Percentiles rank a stretch among this genome's conserved stretches.
These are phyloP conservation scores for Nemania sp. DNA, from an alignment of 2,329 filamentous ascomycete species.

Conservation along the genomic window DNA sequence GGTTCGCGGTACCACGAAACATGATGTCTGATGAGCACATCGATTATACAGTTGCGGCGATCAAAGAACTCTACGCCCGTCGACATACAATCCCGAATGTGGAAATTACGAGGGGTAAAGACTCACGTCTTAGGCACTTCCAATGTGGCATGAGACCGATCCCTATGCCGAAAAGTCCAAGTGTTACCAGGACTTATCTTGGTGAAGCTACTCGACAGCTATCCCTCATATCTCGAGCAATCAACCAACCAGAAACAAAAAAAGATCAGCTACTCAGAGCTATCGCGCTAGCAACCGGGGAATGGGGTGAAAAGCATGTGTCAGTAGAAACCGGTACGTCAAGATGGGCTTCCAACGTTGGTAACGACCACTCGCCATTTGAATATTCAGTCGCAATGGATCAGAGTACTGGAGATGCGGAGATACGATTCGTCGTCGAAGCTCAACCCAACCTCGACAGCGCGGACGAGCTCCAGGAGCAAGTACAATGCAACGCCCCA, in stretches of 20 bases:
- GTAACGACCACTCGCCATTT: conserved; percentile 38
- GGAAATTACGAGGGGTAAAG: conserved; percentile 38
- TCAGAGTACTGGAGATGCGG: conserved; percentile 35
- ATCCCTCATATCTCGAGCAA: conserved; percentile 31
- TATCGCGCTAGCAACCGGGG: conserved; percentile 21
- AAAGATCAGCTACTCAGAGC: conserved; percentile 22
- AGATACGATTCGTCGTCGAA: conserved; percentile 40
- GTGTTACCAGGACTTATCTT: conserved; percentile 29
- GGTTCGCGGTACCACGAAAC: conserved; percentile 41
- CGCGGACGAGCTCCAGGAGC: conserved; percentile 3
- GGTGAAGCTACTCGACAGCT: conserved; percentile 36
- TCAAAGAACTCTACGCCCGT: conserved; percentile 36
- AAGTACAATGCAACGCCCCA: too few relatives aligned
- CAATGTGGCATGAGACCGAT: conserved; percentile 37
- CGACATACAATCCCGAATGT: conserved; percentile 41
- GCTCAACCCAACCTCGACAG: conserved; percentile 35
- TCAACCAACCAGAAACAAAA: conserved; percentile 18
- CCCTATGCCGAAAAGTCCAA: conserved; percentile 10
- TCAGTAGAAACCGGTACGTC: conserved; percentile 4
- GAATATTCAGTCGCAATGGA: conserved; percentile 39
- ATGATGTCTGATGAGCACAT: conserved; percentile 42
- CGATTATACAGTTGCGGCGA: conserved; percentile 39
- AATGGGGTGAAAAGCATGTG: conserved; percentile 30
- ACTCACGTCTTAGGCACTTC: conserved; percentile 41
- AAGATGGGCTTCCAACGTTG: conserved; percentile 34